Evolutionary conservation across 2,329 filamentous ascomycete species (phyloP), one percentile per base, ranked within the genome.

Genomic region (Cercospora sojina): DNA sequence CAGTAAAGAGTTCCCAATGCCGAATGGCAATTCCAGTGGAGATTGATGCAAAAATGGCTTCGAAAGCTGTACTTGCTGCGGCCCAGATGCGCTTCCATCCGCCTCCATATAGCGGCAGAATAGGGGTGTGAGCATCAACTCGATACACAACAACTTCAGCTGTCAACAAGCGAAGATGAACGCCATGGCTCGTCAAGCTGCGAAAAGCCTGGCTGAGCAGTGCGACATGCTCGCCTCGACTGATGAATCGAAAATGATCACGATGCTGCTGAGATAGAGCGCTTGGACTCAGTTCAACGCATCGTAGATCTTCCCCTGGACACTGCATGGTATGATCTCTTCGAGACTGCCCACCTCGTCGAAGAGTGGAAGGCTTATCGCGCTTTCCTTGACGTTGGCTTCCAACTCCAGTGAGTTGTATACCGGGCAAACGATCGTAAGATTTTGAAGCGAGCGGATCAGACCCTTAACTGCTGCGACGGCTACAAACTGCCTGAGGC

Each of bases 381-480:
- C 27, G 23, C 27, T 56, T 25, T 56, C 23, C 8, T 31, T 12
- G 7, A 57, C 23, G 5, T 29, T 7, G 27, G 27, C 12, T 32
- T 57, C 53, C 27, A 57, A 12, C 53, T 57, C 53, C n/a, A 29
- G 53, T 12, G 55, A 3, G 55, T 57, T 57, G 55, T 57, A 57
- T 3, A 57, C 55, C 5, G 55, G 55, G 4, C 2, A 5, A 35
- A 32, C 20, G 12, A 57, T 3, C 5, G 55, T 57, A 25, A 57
- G 29, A 3, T 57, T 12, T 57, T 20, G 23, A 3, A 57, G 23
- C 25, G 16, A n/a, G n/a, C 9, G 27, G 7, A 31, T 18, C 23
- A 56, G 27, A 56, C 23, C 53, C 8, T n/a, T 10, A 6, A 12
- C 8, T 29, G 20, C 53, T 13, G 53, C 27, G 12, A 31, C 20